A percentile compares a stretch with the other conserved stretches of the same genome.
These are phyloP conservation scores for Rhodomyrtus psidioides DNA, from an alignment of 441 rosid genomes.

Conservation along the genomic window DNA sequence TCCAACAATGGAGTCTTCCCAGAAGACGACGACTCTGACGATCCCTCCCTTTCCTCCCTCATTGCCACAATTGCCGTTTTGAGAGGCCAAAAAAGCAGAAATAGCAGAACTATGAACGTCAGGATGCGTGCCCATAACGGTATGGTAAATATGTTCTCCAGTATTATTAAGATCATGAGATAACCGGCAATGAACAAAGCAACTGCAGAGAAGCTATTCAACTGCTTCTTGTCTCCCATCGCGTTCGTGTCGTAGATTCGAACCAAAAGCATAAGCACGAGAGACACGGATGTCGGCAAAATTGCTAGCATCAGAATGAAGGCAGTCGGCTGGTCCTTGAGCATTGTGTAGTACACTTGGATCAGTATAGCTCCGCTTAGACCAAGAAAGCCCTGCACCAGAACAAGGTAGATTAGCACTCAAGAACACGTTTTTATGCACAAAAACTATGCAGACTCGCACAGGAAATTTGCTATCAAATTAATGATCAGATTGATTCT, in stretches of 20 bases:
- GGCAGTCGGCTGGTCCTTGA: constrained; percentile 27
- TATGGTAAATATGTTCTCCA: constrained; percentile 29
- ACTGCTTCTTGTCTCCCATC: constrained; percentile 38
- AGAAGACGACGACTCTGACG: constrained; percentile 6
- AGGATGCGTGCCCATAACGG: constrained; percentile 24
- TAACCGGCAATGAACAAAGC: constrained; percentile 43
- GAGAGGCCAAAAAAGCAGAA: constrained; percentile 34
- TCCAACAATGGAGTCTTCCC: background rate
- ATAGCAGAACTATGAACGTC: constrained; percentile 24
- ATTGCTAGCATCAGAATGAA: constrained; percentile 46
- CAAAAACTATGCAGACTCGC: background rate
- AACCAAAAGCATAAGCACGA: constrained; percentile 38
- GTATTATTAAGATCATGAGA: constrained; percentile 34
- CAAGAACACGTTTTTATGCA: background rate
- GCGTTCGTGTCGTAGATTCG: constrained; percentile 24
- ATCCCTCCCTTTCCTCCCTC: constrained; percentile 20
- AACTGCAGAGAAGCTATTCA: constrained; percentile 43
- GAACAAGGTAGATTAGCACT: background rate
- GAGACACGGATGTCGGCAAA: constrained; percentile 29
- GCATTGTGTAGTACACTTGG: constrained; percentile 32
- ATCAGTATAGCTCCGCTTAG: constrained; percentile 58
- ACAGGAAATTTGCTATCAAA: background rate
- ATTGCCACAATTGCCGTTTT: constrained; percentile 32
- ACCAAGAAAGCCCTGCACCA: constrained; percentile 60
- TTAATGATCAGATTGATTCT: background rate